Base-by-base conservation (phyloP, 176 grass and related monocot genomes). In the Coix lacrymajobi region DNA sequence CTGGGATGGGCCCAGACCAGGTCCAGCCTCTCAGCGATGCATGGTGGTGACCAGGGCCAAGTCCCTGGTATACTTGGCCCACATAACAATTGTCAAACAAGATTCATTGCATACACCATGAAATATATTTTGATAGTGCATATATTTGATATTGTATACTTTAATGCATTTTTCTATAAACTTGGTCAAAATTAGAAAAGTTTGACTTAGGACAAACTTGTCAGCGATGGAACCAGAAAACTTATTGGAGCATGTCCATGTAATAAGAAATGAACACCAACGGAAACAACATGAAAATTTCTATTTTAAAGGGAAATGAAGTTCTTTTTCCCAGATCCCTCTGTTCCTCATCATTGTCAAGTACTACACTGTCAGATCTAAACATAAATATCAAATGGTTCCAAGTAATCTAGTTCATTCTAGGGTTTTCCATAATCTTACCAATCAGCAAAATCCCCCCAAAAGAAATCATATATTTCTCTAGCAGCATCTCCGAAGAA, bases 401-500 rank as follows among this genome's bases (percentile, higher is more conserved):
- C 30, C 41, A 29, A 49, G 72, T 64, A 63, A 81, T 74, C 39
- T 83, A 75, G 40, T 15, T 37, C 66, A 57, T 16, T 78, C 8
- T 77, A 82, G 31, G 63, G 44, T 57, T 66, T n/a, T 65, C 22
- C 11, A 11, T 25, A 67, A 86, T 54, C 85, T 92, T 93, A 97
- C 96, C 96, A 98, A 77, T 98, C 96, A 88, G 96, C 96, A 89
- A 95, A 98, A 71, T 95, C 91, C 37, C 85, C 89, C 96, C 96
- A 98, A 79, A 98, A 95, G 70, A 95, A 98, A 73, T 98, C 93
- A 71, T 98, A 98, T 66, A 98, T 98, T 85, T 98, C 96, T 84
- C 93, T 93, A 85, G 92, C 96, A 83, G 93, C 96, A 85, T 98
- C 96, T 86, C 89, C 89, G 45, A 95, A 98, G 87, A 95, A 98